A percentile compares a stretch with the other conserved stretches of the same genome.
phyloP scores from a whole-genome alignment of 805 yeast genomes.

The Saturnispora diversa region DNA sequence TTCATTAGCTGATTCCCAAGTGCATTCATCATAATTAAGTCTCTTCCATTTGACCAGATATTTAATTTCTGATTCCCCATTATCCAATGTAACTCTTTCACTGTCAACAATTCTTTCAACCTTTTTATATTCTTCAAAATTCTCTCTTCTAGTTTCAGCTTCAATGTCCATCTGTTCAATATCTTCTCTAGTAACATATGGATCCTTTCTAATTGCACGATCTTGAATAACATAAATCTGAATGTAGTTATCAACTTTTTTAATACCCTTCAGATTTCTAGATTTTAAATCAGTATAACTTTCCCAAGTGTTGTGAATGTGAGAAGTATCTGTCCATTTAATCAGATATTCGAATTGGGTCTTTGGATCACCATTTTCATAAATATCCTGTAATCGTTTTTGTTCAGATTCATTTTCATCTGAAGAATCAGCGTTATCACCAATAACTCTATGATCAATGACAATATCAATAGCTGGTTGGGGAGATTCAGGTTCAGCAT shows the following conservation, averaged over 20 bases:
- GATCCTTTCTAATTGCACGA: conserved; percentile 68
- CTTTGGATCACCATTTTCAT: conserved; percentile 40
- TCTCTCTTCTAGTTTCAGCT: conserved; percentile 75
- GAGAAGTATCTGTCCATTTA: conserved; percentile 85
- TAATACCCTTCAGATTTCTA: conserved; percentile 55
- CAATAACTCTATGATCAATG: conserved; percentile 45
- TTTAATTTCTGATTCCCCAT: conserved; percentile 59
- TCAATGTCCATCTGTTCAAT: conserved; percentile 91
- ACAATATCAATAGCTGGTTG: conserved; percentile 33
- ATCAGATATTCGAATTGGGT: conserved; percentile 51
- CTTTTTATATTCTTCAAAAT: conserved; percentile 69
- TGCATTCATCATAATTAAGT: conserved; percentile 86
- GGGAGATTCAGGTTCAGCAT: conserved; percentile 14
- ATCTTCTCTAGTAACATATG: conserved; percentile 81
- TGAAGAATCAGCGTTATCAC: conserved; percentile 22
- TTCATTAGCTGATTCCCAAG: conserved; percentile 91
- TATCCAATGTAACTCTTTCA: conserved; percentile 57
- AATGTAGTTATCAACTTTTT: conserved; percentile 85
- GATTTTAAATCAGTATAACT: conserved; percentile 44
- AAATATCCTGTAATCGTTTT: conserved; percentile 17
- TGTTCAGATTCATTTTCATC: conserved; percentile 28
- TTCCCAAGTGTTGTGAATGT: conserved; percentile 95
- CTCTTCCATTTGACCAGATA: conserved; percentile 93
- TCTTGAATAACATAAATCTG: conserved; percentile 68
- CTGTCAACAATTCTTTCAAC: conserved; percentile 89